Percentiles rank a stretch among this genome's conserved stretches.
These are phyloP conservation scores for Sindora glabra DNA, from an alignment of 306 rosid genomes.

Conservation along the genomic window DNA sequence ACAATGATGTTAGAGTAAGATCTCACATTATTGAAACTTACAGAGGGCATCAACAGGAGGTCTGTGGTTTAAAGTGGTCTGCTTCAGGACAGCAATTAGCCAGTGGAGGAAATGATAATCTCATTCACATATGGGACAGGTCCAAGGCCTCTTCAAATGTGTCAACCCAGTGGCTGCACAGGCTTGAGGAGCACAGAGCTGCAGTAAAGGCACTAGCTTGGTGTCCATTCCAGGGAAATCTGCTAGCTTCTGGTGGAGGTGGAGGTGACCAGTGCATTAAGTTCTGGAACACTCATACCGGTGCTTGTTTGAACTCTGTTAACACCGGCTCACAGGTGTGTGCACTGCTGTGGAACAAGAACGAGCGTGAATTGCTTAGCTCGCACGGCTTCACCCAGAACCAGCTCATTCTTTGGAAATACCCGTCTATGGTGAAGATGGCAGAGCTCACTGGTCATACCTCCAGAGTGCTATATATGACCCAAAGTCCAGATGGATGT, in stretches of 20 bases:
- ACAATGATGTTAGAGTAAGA: conserved; percentile 46
- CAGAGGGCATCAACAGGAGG: conserved; percentile 50
- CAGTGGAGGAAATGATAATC: conserved; percentile 60
- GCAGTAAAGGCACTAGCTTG: conserved; percentile 60
- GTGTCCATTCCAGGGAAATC: conserved; percentile 63
- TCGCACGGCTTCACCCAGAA: conserved; percentile 57
- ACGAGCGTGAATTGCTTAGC: conserved; percentile 61
- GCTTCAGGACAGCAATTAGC: conserved; percentile 51
- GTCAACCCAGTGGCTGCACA: conserved; percentile 54
- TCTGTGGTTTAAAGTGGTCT: conserved; percentile 27
- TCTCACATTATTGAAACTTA: conserved; percentile 45
- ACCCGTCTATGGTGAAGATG: conserved; percentile 64
- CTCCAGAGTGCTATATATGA: conserved; percentile 60
- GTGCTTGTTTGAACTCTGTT: conserved; percentile 53
- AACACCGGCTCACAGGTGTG: conserved; percentile 64
- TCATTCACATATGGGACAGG: conserved; percentile 47
- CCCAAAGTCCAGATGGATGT: conserved; percentile 32
- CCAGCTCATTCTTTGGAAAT: conserved; percentile 58
- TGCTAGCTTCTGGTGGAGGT: conserved; percentile 50
- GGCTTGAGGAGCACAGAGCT: conserved; percentile 48
- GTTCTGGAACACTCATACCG: conserved; percentile 64
- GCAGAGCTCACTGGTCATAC: conserved; percentile 64
- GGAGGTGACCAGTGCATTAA: conserved; percentile 45
- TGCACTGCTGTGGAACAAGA: conserved; percentile 58
- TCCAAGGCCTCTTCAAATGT: conserved; percentile 48